Evolutionary conservation across 352 stramenopile genomes (phyloP), one percentile per base, ranked within the genome.

Genomic region (Phytopythium litorale): DNA sequence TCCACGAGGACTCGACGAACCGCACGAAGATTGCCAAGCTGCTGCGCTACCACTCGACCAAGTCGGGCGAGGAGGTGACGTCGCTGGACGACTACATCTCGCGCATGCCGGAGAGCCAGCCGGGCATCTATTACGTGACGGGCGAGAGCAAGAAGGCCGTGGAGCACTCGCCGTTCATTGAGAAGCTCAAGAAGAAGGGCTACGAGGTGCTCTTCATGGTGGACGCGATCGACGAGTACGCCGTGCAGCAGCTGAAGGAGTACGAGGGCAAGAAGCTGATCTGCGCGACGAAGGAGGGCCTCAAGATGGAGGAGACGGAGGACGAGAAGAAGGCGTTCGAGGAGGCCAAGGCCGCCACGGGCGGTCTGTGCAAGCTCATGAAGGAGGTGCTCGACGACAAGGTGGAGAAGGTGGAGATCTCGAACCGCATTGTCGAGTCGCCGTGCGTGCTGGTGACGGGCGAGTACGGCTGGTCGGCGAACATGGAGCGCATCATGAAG

Each of bases 401-500:
- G 96, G 97, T 99, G 45, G 98, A 99, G 79, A 99, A 99, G 95
- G 98, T 99, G 28, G 87, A 99, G 70, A 97, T 99, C 56, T 99
- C 97, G 51, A 98, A 98, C 88, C 96, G 98, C 83, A 97, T 99
- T 43, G 97, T 97, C 4, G 96, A 99, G 72, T 99, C 96, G 54
- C 98, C 98, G 42, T 99, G 97, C 71, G 94, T 98, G 56, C 92
- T 99, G 32, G 98, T 99, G 32, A 99, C 98, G 25, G 97, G 97
- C 60, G 97, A 99, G 80, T 99, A 99, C 80, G 98, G 98, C 72
- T 99, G 97, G 97, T 98, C 94, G 63, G 98, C 98, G 61, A 99
- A 99, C 88, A 99, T 99, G 98, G 98, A 99, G 84, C 96, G 97
- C 76, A 99, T 99, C 82, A 99, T 99, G 98, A 99, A 99, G 85